A percentile compares a stretch with the other conserved stretches of the same genome.
Evolutionary conservation across 306 rosid genomes (phyloP).

Genomic region (Malus orientalis): DNA sequence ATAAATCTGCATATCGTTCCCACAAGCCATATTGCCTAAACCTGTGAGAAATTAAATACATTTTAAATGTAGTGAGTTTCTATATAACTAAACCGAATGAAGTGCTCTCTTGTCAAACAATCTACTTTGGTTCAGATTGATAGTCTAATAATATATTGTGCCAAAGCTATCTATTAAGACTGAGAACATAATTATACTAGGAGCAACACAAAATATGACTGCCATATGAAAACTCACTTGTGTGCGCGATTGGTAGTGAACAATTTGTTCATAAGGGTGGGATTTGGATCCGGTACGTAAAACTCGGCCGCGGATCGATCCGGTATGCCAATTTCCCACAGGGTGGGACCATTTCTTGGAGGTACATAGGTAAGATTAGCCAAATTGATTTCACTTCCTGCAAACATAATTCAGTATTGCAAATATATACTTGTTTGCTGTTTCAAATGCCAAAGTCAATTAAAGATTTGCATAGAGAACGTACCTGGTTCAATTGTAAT

Average conservation of each 20-base stretch:
- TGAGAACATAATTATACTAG: too few relatives aligned
- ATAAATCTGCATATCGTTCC: conserved; percentile 40
- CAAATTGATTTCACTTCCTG: conserved; percentile 39
- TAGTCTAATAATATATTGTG: too few relatives aligned
- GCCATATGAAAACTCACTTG: conserved; percentile 23
- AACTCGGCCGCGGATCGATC: conserved; percentile 75
- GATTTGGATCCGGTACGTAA: conserved; percentile 45
- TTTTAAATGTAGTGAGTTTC: neutral
- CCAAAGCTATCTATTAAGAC: too few relatives aligned
- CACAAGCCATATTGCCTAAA: conserved; percentile 61
- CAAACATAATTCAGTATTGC: neutral
- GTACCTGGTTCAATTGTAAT: conserved; percentile 47
- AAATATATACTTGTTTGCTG: neutral
- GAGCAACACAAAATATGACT: too few relatives aligned
- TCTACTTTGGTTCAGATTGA: too few relatives aligned
- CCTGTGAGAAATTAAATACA: conserved; percentile 10
- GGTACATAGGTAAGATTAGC: conserved; percentile 34
- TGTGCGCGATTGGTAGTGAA: neutral
- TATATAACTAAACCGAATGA: too few relatives aligned
- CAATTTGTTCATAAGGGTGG: conserved; percentile 36
- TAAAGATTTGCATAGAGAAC: neutral
- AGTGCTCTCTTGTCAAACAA: neutral
- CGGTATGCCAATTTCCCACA: conserved; percentile 89
- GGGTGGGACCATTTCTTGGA: conserved; percentile 74
- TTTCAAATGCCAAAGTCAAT: too few relatives aligned